phyloP scores from a whole-genome alignment of 2,329 filamentous ascomycete species.

The Lomentospora prolificans region DNA sequence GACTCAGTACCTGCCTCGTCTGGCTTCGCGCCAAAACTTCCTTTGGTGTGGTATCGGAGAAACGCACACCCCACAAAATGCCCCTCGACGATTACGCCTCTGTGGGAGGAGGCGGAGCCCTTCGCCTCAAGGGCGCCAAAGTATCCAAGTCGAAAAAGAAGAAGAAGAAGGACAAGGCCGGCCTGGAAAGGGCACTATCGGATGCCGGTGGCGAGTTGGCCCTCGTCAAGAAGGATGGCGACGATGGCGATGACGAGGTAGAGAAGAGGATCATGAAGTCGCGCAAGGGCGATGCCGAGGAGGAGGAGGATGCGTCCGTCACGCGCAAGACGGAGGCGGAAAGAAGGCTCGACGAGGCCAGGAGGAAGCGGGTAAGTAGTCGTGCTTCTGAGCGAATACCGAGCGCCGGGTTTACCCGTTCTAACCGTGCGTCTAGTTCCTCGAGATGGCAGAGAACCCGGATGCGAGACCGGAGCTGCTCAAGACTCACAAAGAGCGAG shows the following conservation, averaged over 20 bases:
- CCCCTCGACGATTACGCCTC: slow-evolving; percentile 65
- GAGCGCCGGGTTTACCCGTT: too few species aligned
- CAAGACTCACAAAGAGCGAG: slow-evolving; percentile 94
- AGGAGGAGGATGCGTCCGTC: slow-evolving; percentile 18
- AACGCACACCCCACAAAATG: too few species aligned
- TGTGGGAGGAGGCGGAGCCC: slow-evolving; percentile 56
- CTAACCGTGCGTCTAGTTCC: too few species aligned
- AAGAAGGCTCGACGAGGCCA: slow-evolving; percentile 67
- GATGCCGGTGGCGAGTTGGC: slow-evolving; percentile 19
- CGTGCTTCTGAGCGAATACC: too few species aligned
- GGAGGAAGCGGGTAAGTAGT: slow-evolving; percentile 63
- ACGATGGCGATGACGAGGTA: slow-evolving; percentile 16
- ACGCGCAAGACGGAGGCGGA: slow-evolving; percentile 74
- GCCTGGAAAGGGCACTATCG: slow-evolving; percentile 35
- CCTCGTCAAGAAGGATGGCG: slow-evolving; percentile 28
- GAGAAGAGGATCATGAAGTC: slow-evolving; percentile 16
- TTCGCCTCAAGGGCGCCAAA: slow-evolving; percentile 76
- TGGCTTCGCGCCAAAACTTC: too few species aligned
- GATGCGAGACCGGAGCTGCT: slow-evolving; percentile 60
- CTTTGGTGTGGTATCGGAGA: too few species aligned
- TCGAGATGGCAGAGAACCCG: slow-evolving; percentile 61
- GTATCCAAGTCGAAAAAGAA: slow-evolving; percentile 56
- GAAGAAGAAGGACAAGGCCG: slow-evolving; percentile 37
- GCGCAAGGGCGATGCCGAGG: slow-evolving; percentile 19
- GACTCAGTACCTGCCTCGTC: too few species aligned